Percentiles rank a stretch among this genome's conserved stretches.
phyloP scores from a whole-genome alignment of 495 filamentous ascomycete species.

The Aspergillus hancockii region DNA sequence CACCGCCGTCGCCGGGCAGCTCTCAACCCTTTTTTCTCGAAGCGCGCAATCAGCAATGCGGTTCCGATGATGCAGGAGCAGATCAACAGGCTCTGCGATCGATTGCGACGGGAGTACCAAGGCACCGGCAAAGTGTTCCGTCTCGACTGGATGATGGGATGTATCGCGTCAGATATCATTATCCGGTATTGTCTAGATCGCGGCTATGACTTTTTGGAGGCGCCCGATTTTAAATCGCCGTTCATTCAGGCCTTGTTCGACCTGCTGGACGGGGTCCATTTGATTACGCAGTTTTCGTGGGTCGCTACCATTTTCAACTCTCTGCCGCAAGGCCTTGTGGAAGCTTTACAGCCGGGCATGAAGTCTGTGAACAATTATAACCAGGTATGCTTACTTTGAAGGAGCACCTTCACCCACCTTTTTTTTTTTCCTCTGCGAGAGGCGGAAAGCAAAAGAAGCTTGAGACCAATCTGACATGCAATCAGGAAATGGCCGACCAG shows the following conservation, averaged over 20 bases:
- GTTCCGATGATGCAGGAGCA: constrained; percentile 16
- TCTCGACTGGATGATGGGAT: constrained; percentile 18
- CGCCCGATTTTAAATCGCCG: constrained; percentile 12
- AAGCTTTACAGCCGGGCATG: constrained; percentile 10
- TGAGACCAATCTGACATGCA: not conserved
- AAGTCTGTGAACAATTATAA: constrained; percentile 16
- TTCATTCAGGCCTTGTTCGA: constrained; percentile 18
- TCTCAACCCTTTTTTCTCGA: constrained; percentile 33
- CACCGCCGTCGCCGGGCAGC: constrained; percentile 34
- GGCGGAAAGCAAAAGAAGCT: not conserved
- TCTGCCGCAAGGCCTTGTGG: constrained; percentile 7
- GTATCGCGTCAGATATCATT: constrained; percentile 18
- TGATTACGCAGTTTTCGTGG: constrained; percentile 14
- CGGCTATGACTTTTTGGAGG: constrained; percentile 12
- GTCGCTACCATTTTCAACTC: constrained; percentile 9
- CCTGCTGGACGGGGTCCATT: constrained; percentile 17
- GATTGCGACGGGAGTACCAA: constrained; percentile 11
- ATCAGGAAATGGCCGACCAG: constrained; percentile 15
- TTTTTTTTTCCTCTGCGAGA: not conserved
- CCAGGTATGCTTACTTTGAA: not conserved
- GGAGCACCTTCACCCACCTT: not conserved
- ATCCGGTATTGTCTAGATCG: constrained; percentile 14
- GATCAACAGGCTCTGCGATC: constrained; percentile 8
- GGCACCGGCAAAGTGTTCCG: constrained; percentile 15
- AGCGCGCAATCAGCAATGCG: constrained; percentile 18